Percentiles rank a stretch among this genome's conserved stretches.
phyloP scores from a whole-genome alignment of 768 basidiomycete genomes.

The Coprinopsis marcescibilis region DNA sequence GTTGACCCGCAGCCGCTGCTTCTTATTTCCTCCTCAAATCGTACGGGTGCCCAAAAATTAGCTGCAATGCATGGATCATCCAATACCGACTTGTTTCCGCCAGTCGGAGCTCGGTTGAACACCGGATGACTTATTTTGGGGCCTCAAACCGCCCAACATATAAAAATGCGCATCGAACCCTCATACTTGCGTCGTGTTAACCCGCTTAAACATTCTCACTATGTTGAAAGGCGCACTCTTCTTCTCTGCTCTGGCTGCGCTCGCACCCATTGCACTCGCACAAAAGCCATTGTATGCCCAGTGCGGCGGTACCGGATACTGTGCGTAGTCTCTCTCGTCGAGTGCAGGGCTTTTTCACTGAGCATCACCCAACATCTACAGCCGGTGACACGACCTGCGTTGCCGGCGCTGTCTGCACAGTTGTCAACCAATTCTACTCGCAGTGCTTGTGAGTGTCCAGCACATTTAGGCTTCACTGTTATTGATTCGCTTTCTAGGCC shows the following conservation, averaged over 20 bases:
- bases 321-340: slow-evolving; percentile 23
- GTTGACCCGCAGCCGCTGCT: slow-evolving; percentile 9
- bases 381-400: slow-evolving; percentile 36
- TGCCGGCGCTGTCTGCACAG: slow-evolving; percentile 29
- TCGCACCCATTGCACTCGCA: slow-evolving; percentile 36
- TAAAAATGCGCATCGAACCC: not conserved
- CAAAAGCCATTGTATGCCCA: slow-evolving; percentile 41
- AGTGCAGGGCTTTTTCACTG: not conserved
- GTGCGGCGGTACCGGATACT: slow-evolving; percentile 49
- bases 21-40: slow-evolving; percentile 1
- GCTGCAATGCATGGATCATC: no score
- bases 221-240: slow-evolving; percentile 46
- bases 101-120: slow-evolving; percentile 25
- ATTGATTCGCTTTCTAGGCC: not conserved
- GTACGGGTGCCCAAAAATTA: no score
- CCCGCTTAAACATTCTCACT: slow-evolving; percentile 13
- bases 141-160: not conserved
- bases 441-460: slow-evolving; percentile 34
- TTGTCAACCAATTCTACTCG: slow-evolving; percentile 32
- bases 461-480: not conserved
- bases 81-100: slow-evolving; percentile 26
- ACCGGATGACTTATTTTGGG: slow-evolving; percentile 26
- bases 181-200: slow-evolving; percentile 2
- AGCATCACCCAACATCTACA: slow-evolving; percentile 13
- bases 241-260: slow-evolving; percentile 16